These are phyloP conservation scores for Solanum acaule DNA, from an alignment of 257 asterid genomes.

Conservation along the genomic window DNA sequence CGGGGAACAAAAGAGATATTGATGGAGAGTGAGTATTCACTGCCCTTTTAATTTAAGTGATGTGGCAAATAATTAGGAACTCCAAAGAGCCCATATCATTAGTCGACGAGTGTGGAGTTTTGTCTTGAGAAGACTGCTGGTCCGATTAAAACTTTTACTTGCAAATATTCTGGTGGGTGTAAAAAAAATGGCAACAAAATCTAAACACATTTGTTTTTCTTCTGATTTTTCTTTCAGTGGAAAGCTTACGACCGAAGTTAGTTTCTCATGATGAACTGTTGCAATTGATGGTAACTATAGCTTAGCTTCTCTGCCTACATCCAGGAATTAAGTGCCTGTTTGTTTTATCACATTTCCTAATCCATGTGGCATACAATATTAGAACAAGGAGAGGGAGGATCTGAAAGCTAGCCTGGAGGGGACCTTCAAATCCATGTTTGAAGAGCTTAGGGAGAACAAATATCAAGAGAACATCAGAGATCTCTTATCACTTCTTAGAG, in stretches of 20 bases:
- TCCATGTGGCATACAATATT: conserved; percentile 14
- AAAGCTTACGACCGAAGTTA: conserved; percentile 62
- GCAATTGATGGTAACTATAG: conserved; percentile 56
- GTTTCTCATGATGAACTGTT: conserved; percentile 47
- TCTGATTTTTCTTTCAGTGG: conserved; percentile 39
- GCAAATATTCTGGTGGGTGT: neutral
- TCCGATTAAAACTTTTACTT: neutral
- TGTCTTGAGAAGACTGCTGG: neutral
- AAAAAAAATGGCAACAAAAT: neutral
- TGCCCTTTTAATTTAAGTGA: neutral
- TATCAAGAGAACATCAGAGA: conserved; percentile 34
- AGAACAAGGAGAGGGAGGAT: conserved; percentile 80
- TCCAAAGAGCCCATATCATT: neutral
- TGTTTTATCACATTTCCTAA: conserved; percentile 9
- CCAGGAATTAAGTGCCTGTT: conserved; percentile 7
- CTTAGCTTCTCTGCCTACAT: conserved; percentile 1
- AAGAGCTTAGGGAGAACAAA: conserved; percentile 36
- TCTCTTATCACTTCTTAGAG: conserved; percentile 34
- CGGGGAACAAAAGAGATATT: conserved; percentile 74
- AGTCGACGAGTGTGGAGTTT: neutral
- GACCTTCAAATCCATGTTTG: conserved; percentile 44
- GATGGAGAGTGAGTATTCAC: conserved; percentile 53
- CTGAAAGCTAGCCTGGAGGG: conserved; percentile 45
- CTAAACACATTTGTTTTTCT: neutral
- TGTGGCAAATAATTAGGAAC: neutral